Conservation (phyloP, 2,329 filamentous ascomycete species). For the Fusarium cyanostomum region DNA sequence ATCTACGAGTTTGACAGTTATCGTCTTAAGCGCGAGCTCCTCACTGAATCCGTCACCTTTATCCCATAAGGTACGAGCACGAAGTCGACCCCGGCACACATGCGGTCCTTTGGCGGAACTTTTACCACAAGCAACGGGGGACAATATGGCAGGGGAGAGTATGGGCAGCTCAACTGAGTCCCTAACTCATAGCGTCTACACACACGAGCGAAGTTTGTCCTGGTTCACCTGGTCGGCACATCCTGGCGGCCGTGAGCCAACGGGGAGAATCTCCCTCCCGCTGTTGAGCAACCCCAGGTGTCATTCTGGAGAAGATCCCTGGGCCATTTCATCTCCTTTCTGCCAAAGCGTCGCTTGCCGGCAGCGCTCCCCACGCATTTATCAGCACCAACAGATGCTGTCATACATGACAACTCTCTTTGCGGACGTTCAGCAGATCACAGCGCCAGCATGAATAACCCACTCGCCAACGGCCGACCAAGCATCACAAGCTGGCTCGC, state of each 20-base stretch:
- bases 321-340: conserved; percentile 24
- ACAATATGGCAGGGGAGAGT: conserved; percentile 14
- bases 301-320: conserved; percentile 36
- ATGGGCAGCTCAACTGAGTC: conserved; percentile 5
- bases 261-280: conserved; percentile 34
- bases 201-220: conserved; percentile 26
- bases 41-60: conserved; percentile 3
- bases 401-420: conserved; percentile 35
- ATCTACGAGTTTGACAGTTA: conserved; percentile 31
- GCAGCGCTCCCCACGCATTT: conserved; percentile 21
- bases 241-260: conserved; percentile 21
- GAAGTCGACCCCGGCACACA: conserved; percentile 6
- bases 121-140: conserved; percentile 13
- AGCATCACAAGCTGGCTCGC: conserved; percentile 17
- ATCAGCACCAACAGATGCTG: conserved; percentile 19
- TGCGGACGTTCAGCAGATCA: conserved; percentile 25
- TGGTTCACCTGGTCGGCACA: conserved; percentile 18
- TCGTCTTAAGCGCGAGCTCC: conserved; percentile 1
- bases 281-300: conserved; percentile 34
- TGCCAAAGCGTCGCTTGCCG: conserved; percentile 32
- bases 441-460: conserved; percentile 13
- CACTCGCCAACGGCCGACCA: conserved; percentile 35
- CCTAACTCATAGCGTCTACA: conserved; percentile 3
- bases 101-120: conserved; percentile 29
- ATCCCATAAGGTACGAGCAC: conserved; percentile 20